Evolutionary conservation across 2,329 filamentous ascomycete species (phyloP), one percentile per base, ranked within the genome.

Genomic region (Raffaelea albimanens): DNA sequence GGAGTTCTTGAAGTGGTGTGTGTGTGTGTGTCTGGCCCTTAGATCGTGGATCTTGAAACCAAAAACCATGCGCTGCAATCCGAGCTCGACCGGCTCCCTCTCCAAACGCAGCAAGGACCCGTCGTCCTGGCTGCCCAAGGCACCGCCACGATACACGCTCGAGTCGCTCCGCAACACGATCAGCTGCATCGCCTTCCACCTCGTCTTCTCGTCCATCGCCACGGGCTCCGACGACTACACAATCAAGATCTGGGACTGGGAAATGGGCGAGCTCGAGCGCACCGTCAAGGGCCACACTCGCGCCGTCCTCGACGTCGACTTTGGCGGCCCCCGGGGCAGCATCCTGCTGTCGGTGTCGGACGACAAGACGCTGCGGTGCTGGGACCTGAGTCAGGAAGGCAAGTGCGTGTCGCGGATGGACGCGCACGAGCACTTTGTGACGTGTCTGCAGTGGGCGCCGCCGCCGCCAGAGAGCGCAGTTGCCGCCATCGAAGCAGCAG

Each of bases 241-340:
- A 8, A 95, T 97, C 63, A 96, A 96, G 60, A 90, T 96, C 47
- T 96, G 90, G 90, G 90, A 96, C 60, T 96, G 89, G 85, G 90
- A 96, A 59, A 68, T 94, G 21, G 91, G 91, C 43, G 90, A 96
- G 65, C 72, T 95, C 4, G 90, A 96, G 63, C 73, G 84, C 52
- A 96, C 90, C 0, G 77, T 96, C 49, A 96, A 96, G 62, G 89
- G 88, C 1, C 91, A 96, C 60, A 96, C 89, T 5, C 89, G 86
- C 60, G 80, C 87, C 3, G 88, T 96, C 1, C 68, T 93, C 23
- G 89, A 95, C 61, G 80, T 95, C 33, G 90, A 96, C 59, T 96
- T 86, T 66, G 90, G 91, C 34, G 90, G 90, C 0, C 88, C 88
- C 2, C 75, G 85, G 59, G 85, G 87, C 39, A 83, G 81, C 29